These are phyloP conservation scores for Pulicaria dysenterica DNA, from an alignment of 129 eudicot genomes.

Conservation along the genomic window DNA sequence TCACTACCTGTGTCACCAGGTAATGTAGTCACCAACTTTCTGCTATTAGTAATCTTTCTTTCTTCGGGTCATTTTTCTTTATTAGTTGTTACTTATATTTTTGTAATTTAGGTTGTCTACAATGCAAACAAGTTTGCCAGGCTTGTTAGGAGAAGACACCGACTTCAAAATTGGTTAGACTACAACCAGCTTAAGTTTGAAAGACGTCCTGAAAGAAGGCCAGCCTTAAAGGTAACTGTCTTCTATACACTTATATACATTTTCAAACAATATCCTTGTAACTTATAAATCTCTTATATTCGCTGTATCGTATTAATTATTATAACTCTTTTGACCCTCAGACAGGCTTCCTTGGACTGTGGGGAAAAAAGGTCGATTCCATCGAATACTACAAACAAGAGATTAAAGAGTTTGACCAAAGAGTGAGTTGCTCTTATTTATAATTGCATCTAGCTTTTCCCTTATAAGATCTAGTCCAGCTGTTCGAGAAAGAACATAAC, in stretches of 20 bases:
- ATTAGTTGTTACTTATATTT: conserved; percentile 6
- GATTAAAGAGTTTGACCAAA: conserved; percentile 57
- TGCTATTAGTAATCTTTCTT: neutral
- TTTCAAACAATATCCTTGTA: neutral
- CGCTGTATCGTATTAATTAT: conserved; percentile 4
- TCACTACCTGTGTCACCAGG: conserved; percentile 94
- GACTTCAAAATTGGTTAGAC: conserved; percentile 93
- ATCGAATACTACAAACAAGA: conserved; percentile 75
- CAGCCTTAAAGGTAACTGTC: conserved; percentile 62
- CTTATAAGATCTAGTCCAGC: neutral
- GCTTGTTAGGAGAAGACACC: conserved; percentile 71
- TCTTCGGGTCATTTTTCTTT: conserved; percentile 1
- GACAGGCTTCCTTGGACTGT: conserved; percentile 93
- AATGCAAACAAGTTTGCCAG: conserved; percentile 87
- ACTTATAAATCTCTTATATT: neutral
- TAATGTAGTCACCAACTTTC: conserved; percentile 22
- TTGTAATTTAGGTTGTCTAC: conserved; percentile 73
- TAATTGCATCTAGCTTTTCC: neutral
- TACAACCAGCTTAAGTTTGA: conserved; percentile 83
- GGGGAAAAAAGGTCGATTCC: conserved; percentile 85
- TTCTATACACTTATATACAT: neutral
- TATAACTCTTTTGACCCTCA: conserved; percentile 29
- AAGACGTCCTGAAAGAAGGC: conserved; percentile 78
- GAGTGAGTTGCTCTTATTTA: conserved; percentile 47
- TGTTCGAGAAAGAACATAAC: neutral